A percentile compares a stretch with the other conserved stretches of the same genome.
These are phyloP conservation scores for Pythium periplocum DNA, from an alignment of 352 stramenopile genomes.

Conservation along the genomic window DNA sequence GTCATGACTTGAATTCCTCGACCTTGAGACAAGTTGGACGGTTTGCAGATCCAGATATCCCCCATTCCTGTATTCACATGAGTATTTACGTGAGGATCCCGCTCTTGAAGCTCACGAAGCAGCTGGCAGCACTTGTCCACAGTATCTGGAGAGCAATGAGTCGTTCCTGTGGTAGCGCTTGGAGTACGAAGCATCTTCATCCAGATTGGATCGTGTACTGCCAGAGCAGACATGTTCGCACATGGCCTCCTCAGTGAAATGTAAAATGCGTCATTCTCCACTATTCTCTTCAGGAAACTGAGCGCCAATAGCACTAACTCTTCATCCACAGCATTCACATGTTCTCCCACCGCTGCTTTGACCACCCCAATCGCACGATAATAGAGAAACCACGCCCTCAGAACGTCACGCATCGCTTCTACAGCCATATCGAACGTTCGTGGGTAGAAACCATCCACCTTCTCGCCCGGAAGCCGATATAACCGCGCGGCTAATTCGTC, in stretches of 20 bases:
- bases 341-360: constrained; percentile 7
- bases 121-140: no score
- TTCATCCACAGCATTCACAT: no score
- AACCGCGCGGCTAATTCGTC: constrained; percentile 37
- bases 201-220: not conserved
- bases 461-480: constrained; percentile 10
- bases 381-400: constrained; percentile 49
- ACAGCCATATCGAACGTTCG: constrained; percentile 37
- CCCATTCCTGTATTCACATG: no score
- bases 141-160: no score
- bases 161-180: no score
- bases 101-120: constrained; percentile 11
- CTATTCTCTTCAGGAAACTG: constrained; percentile 3
- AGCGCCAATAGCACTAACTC: not conserved
- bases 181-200: no score
- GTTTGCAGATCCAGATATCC: constrained; percentile 73
- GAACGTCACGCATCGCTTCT: constrained; percentile 5
- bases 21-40: constrained; percentile 67
- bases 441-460: constrained; percentile 46
- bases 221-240: constrained; percentile 9
- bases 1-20: constrained; percentile 55
- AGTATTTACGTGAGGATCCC: constrained; percentile 29
- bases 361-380: constrained; percentile 33
- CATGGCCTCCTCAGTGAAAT: not conserved
- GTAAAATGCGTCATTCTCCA: constrained; percentile 9